Evolutionary conservation across 1,284 basidiomycete species (phyloP).

Genomic region (Mycena sp.): DNA sequence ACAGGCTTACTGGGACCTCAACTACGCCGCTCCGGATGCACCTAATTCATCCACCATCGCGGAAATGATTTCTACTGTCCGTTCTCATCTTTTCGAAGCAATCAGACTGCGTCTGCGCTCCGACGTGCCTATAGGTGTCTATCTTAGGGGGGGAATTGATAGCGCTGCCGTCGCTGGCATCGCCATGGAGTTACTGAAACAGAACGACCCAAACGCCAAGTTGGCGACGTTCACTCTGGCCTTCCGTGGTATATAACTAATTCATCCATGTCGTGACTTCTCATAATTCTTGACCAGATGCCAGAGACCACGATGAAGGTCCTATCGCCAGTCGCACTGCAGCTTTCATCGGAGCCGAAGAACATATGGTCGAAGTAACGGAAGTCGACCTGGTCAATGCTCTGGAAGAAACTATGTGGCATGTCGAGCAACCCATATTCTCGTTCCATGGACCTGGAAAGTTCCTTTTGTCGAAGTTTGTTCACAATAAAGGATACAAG

Average conservation of each 20-base stretch:
- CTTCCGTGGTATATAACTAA: background rate
- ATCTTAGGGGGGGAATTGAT: conserved; percentile 25
- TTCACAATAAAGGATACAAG: background rate
- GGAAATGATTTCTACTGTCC: conserved; percentile 9
- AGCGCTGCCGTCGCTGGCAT: conserved; percentile 17
- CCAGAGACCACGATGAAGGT: background rate
- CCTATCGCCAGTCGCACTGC: background rate
- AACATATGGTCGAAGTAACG: background rate
- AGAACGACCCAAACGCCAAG: conserved; percentile 10
- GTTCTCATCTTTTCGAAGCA: background rate
- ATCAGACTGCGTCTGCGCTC: conserved; percentile 13
- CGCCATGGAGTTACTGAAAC: conserved; percentile 1
- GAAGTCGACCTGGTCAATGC: conserved; percentile 3
- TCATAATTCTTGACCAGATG: too few relatives aligned
- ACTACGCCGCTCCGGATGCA: background rate
- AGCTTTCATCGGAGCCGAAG: background rate
- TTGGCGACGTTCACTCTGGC: conserved; percentile 17
- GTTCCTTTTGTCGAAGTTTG: background rate
- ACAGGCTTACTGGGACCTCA: conserved; percentile 16
- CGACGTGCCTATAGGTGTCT: conserved; percentile 18
- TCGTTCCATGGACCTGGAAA: background rate
- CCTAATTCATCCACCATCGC: background rate
- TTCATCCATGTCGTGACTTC: too few relatives aligned
- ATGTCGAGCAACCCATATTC: background rate
- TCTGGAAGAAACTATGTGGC: background rate